Percentiles rank a stretch among this genome's conserved stretches.
Evolutionary conservation across 495 filamentous ascomycete species (phyloP).

Genomic region (Margaritispora aquatica): DNA sequence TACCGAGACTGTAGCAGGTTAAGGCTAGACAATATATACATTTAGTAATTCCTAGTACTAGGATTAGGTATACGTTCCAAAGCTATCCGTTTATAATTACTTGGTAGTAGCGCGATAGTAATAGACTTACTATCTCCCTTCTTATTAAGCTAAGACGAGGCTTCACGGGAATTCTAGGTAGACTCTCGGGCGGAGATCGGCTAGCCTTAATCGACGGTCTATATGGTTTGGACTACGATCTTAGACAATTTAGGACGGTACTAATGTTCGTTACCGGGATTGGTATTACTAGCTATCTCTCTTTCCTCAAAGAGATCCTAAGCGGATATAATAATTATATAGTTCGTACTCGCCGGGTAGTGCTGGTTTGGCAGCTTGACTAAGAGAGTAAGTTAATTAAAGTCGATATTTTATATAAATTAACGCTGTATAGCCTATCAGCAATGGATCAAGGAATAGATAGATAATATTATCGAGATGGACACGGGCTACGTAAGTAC

Average conservation of each 20-base stretch:
- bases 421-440: constrained; percentile 14
- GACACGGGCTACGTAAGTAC: constrained; percentile 19
- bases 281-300: constrained; percentile 31
- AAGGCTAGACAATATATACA: constrained; percentile 27
- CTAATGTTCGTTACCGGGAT: constrained; percentile 33
- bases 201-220: constrained; percentile 31
- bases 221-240: constrained; percentile 25
- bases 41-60: constrained; percentile 22
- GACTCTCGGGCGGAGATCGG: constrained; percentile 13
- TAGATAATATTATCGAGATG: constrained; percentile 20
- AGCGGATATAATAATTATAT: constrained; percentile 25
- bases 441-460: constrained; percentile 18
- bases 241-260: constrained; percentile 30
- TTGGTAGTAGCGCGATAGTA: constrained; percentile 28
- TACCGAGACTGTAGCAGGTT: constrained; percentile 27
- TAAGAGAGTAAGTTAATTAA: constrained; percentile 16
- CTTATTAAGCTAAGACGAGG: constrained; percentile 27
- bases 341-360: constrained; percentile 27
- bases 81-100: constrained; percentile 29
- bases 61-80: constrained; percentile 25
- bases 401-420: constrained; percentile 11
- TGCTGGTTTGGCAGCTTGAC: constrained; percentile 29
- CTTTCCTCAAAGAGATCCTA: constrained; percentile 33
- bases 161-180: constrained; percentile 26
- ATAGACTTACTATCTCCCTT: constrained; percentile 22